Conservation (phyloP, 2,329 filamentous ascomycete species). For the Pseudogymnoascus sp. region DNA sequence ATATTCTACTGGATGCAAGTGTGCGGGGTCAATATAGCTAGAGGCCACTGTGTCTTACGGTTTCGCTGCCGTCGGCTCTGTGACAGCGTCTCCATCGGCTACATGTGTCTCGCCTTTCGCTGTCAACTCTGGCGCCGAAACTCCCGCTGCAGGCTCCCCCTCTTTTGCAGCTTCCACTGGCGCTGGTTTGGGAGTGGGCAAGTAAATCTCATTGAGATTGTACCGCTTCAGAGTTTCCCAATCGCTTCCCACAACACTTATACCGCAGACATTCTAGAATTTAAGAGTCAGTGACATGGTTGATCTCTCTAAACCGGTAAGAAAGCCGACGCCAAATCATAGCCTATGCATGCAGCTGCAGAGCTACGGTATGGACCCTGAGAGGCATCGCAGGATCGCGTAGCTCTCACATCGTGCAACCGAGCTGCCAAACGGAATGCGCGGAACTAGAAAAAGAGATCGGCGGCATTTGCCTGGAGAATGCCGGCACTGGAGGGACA, state of each 20-base stretch:
- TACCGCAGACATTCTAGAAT: conserved; percentile 62
- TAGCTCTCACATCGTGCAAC: conserved; percentile 14
- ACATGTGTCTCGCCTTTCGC: neutral
- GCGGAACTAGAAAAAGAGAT: conserved; percentile 17
- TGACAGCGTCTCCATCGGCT: neutral
- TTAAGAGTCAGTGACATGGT: conserved; percentile 13
- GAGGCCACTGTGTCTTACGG: neutral
- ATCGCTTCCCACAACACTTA: conserved; percentile 65
- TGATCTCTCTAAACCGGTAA: neutral
- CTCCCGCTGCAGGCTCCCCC: neutral
- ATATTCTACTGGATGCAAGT: neutral
- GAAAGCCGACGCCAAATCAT: conserved; percentile 9
- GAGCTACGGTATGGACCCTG: conserved; percentile 6
- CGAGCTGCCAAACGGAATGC: conserved; percentile 11
- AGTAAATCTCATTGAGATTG: conserved; percentile 70
- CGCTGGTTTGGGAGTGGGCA: conserved; percentile 14
- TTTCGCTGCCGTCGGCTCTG: neutral
- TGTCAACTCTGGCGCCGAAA: neutral
- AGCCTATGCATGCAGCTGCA: conserved; percentile 8
- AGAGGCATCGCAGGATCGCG: neutral
- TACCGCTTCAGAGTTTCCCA: conserved; percentile 70
- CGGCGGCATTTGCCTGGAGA: neutral
- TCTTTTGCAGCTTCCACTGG: conserved; percentile 12
- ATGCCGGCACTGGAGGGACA: conserved; percentile 6
- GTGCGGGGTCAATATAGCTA: conserved; percentile 1